Evolutionary conservation across 2,329 filamentous ascomycete species (phyloP).

Genomic region (Beauveria bassiana): DNA sequence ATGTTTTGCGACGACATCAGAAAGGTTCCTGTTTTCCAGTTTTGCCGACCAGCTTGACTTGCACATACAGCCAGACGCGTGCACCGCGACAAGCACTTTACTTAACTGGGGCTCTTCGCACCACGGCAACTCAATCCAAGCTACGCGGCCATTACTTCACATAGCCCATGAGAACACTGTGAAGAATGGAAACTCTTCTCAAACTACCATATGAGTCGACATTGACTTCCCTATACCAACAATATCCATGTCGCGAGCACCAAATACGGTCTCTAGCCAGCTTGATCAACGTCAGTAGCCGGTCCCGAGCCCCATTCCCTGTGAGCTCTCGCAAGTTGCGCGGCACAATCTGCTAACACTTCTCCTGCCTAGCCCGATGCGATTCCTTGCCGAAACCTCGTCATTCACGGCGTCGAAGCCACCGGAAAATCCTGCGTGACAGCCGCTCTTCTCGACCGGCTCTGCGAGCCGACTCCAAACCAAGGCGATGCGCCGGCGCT

Average conservation of each 20-base stretch:
- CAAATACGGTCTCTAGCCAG: constrained; percentile 53
- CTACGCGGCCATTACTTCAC: background rate
- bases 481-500: constrained; percentile 19
- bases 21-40: background rate
- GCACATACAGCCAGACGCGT: background rate
- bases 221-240: constrained; percentile 35
- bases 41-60: background rate
- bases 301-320: background rate
- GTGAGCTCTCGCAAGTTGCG: background rate
- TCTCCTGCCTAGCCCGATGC: constrained; percentile 45
- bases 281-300: constrained; percentile 36
- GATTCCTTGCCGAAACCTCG: constrained; percentile 65
- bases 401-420: constrained; percentile 76
- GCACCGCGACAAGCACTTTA: background rate
- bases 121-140: background rate
- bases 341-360: background rate
- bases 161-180: background rate
- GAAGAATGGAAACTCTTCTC: constrained; percentile 35
- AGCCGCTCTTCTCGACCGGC: constrained; percentile 33
- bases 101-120: constrained; percentile 1
- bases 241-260: constrained; percentile 49
- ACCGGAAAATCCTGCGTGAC: constrained; percentile 78
- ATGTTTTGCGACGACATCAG: background rate
- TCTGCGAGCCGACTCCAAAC: constrained; percentile 17
- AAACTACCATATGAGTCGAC: constrained; percentile 45